Base-by-base conservation (phyloP, 2,329 filamentous ascomycete genomes). In the Conoideocrella luteorostrata region DNA sequence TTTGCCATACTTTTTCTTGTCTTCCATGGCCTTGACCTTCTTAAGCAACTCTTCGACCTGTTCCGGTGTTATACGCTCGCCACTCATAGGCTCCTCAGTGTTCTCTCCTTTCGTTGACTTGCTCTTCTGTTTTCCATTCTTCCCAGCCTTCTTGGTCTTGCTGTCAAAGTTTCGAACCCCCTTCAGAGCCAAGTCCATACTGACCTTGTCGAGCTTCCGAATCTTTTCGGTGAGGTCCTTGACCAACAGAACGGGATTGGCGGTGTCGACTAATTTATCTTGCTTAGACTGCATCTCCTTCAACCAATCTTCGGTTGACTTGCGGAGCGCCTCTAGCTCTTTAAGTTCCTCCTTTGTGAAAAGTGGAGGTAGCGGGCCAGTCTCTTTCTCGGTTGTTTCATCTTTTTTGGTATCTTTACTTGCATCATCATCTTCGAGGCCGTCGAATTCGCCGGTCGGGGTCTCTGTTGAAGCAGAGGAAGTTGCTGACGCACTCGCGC, bases 281-380 rank as follows among this genome's bases (percentile, higher is more conserved):
- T 97, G 91, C 53, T 77, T 75, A 3, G 74, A 69, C 38, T 86
- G 66, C 59, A 86, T 84, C 51, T 84, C 77, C 24, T 81, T 76
- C 17, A 98, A 72, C 91, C 91, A 98, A 17, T 75, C 70, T 13
- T 74, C 68, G 15, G 82, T 78, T 12, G 77, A 74, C 22, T 79
- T 75, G 56, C 82, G 78, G 15, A 80, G 67, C 10, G 77, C 72
- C 41, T 82, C 75, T 20, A 93, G 70, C 38, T 74, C 69, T 33
- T 75, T 71, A 24, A 95, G 70, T 56, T 97, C 90, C 23, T 84
- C 78, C 7, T 79, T 67, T 1, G 75, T 83, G 67, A 94, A 94
- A 29, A 85, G 68, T 15, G 84, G 78, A 33, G 83, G 77, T 20
- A 77, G 66, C 15, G 79, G 75, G 0, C 77, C 76, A 6, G 36